Conservation (phyloP, 2,329 filamentous ascomycete genomes). For the Paraconiothyrium brasiliense region DNA sequence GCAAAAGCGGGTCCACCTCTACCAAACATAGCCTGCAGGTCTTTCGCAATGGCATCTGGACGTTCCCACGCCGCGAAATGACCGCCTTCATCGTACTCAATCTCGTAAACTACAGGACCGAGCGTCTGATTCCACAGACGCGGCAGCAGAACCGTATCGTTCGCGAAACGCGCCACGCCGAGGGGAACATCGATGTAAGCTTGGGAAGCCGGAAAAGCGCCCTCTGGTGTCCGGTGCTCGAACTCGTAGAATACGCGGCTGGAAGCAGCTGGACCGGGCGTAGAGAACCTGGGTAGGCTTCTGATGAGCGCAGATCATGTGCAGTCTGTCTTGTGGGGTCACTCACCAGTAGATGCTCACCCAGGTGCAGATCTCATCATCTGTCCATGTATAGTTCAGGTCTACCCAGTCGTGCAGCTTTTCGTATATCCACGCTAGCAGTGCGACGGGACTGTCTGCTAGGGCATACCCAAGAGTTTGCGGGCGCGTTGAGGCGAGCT, state of each 20-base stretch:
- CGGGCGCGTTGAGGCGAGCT: constrained; percentile 72
- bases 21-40: constrained; percentile 60
- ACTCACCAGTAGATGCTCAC: constrained; percentile 70
- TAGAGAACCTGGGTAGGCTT: constrained; percentile 61
- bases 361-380: constrained; percentile 81
- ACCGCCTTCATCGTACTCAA: constrained; percentile 54
- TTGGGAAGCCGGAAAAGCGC: constrained; percentile 10
- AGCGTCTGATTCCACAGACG: constrained; percentile 20
- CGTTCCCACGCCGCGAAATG: constrained; percentile 33
- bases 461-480: constrained; percentile 77
- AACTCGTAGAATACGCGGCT: constrained; percentile 63
- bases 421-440: constrained; percentile 83
- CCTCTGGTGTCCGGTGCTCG: constrained; percentile 19
- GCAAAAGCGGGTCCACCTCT: constrained; percentile 10
- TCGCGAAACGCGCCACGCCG: constrained; percentile 21
- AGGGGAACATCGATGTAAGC: constrained; percentile 30
- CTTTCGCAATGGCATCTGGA: constrained; percentile 51
- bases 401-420: constrained; percentile 83
- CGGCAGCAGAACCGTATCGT: constrained; percentile 19
- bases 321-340: neutral
- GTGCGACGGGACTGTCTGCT: constrained; percentile 73
- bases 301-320: neutral
- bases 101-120: constrained; percentile 33
- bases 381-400: constrained; percentile 71
- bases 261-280: constrained; percentile 73